Evolutionary conservation across 768 basidiomycete genomes (phyloP), one percentile per base, ranked within the genome.

Genomic region (Daedalea quercina): DNA sequence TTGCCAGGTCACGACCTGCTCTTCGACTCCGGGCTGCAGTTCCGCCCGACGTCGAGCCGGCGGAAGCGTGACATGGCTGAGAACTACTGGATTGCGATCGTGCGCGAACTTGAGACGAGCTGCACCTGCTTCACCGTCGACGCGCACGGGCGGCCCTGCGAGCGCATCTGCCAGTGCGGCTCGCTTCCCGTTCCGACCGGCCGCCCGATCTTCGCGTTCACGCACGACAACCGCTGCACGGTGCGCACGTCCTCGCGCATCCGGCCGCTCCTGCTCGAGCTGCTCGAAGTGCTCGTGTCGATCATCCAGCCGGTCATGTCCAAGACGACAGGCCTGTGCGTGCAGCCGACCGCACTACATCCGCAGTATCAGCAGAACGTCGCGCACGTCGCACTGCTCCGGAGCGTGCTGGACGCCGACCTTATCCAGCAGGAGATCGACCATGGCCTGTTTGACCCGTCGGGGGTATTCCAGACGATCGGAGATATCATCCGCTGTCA

Each of bases 41-140:
- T 91, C 68, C 79, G 87, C 41, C 87, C 88, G 11, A 84, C 84
- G 1, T 76, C 79, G n/a, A 81, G 81, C 57, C 80, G 84, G 37
- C 80, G 84, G 53, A 92, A 92, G 66, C 66, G 80, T 46, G 81
- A 84, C 46, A 73, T 81, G 34, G 77, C 84, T 0, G 90, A 93
- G 57, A 81, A 78, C 54, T 97, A 95, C 65, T 97, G 94, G 94
- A 72, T 73, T 40, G 86, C 92, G 41, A 74, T 97, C 50, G 72
- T 78, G 31, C 80, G 79, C 47, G 94, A 97, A 71, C 73, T 94
- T 22, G 79, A 86, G 63, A 71, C 72, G 0, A 90, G 88, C 0
- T 96, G 94, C 70, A 91, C 89, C 0, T 94, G 92, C 65, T 75
- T 87, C 52, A 83, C 91, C 19, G 81, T 88, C 55, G 85, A 87